Percentiles rank a stretch among this genome's conserved stretches.
Conservation (phyloP, 108 stramenopile species). For the Cyclotella sp. region DNA sequence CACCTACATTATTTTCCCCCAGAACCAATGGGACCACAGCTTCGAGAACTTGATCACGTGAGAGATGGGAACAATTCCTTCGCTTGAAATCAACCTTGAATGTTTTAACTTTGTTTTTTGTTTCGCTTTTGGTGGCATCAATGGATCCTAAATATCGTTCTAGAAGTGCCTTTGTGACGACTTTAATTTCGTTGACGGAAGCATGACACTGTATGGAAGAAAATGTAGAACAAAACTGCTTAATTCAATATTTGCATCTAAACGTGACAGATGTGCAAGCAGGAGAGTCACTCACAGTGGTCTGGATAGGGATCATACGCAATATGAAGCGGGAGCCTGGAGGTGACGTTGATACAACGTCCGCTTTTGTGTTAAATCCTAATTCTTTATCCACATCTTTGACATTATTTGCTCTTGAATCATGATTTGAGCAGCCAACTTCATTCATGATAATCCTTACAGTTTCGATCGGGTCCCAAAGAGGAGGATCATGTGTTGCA, state of each 20-base stretch:
- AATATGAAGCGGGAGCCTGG: constrained; percentile 72
- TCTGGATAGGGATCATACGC: constrained; percentile 87
- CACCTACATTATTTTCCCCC: constrained; percentile 2
- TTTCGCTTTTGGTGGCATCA: not conserved
- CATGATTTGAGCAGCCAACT: not conserved
- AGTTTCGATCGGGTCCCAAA: constrained; percentile 77
- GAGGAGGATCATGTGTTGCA: not conserved
- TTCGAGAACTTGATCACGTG: constrained; percentile 57
- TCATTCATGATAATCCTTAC: constrained; percentile 62
- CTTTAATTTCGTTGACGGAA: constrained; percentile 69
- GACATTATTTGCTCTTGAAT: constrained; percentile 21
- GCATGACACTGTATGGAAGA: constrained; percentile 58
- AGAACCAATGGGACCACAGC: constrained; percentile 49
- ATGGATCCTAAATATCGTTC: constrained; percentile 41
- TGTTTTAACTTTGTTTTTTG: constrained; percentile 8
- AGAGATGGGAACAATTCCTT: constrained; percentile 60
- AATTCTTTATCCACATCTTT: not conserved
- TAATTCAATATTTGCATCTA: not conserved
- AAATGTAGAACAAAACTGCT: not conserved
- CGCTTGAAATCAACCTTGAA: constrained; percentile 76
- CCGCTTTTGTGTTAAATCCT: not conserved
- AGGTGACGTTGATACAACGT: constrained; percentile 22
- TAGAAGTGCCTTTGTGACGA: constrained; percentile 53
- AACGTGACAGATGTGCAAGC: not conserved
- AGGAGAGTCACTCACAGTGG: constrained; percentile 50